Evolutionary conservation across 2,329 filamentous ascomycete genomes (phyloP).

Genomic region (Aureobasidium namibiae): DNA sequence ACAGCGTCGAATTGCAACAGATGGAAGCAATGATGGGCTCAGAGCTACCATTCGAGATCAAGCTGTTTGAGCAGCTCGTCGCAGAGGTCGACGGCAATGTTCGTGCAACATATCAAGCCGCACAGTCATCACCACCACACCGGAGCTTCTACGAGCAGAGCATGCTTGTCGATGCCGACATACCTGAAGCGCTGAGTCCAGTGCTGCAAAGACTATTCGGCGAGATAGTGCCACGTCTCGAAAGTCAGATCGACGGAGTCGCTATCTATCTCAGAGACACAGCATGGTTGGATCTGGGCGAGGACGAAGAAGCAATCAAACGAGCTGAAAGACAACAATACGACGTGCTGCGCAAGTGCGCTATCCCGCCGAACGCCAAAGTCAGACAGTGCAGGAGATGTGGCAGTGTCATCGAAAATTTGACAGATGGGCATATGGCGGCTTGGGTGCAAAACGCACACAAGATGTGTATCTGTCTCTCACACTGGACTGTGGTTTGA

Average conservation of each 20-base stretch:
- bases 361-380: constrained; percentile 26
- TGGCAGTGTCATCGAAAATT: constrained; percentile 39
- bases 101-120: constrained; percentile 44
- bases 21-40: constrained; percentile 30
- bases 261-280: constrained; percentile 67
- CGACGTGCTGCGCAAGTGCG: constrained; percentile 48
- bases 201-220: constrained; percentile 42
- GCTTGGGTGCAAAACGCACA: constrained; percentile 25
- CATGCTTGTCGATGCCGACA: constrained; percentile 43
- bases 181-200: constrained; percentile 44
- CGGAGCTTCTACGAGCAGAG: constrained; percentile 44
- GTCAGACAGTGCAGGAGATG: constrained; percentile 38
- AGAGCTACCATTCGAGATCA: constrained; percentile 38
- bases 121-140: constrained; percentile 31
- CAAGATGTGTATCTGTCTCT: constrained; percentile 22
- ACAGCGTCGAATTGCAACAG: background rate
- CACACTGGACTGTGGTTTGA: constrained; percentile 16
- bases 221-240: constrained; percentile 47
- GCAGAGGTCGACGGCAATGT: constrained; percentile 60
- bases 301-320: constrained; percentile 47
- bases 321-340: constrained; percentile 53
- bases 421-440: constrained; percentile 21
- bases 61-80: constrained; percentile 39
- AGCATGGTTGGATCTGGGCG: constrained; percentile 54
- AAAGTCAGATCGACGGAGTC: constrained; percentile 53